A percentile compares a stretch with the other conserved stretches of the same genome.
These are phyloP conservation scores for Mucor lusitanicus DNA, from an alignment of 371 early-diverging fungal species.

Conservation along the genomic window DNA sequence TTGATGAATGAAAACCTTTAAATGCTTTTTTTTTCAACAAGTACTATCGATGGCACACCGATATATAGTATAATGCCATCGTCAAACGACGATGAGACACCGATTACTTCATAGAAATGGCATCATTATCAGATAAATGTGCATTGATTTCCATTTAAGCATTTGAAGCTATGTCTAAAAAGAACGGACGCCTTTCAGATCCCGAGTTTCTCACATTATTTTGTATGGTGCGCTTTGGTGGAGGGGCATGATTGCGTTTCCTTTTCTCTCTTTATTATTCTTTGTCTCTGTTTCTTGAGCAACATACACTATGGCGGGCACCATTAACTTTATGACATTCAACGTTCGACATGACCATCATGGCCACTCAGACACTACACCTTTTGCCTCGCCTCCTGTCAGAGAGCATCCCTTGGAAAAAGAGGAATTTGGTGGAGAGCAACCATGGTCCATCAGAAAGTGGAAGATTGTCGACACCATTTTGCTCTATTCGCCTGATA, in stretches of 20 bases:
- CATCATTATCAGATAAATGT: neutral
- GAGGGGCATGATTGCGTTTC: neutral
- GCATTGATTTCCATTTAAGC: neutral
- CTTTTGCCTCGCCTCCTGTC: slow-evolving; percentile 33
- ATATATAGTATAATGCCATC: neutral
- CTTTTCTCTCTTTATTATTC: neutral
- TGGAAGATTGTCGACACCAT: slow-evolving; percentile 52
- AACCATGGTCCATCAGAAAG: slow-evolving; percentile 51
- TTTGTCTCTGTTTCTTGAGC: neutral
- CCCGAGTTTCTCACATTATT: neutral
- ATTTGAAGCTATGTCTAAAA: neutral
- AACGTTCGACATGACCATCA: slow-evolving; percentile 46
- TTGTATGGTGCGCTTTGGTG: neutral
- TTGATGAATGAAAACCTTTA: neutral
- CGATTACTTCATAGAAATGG: neutral
- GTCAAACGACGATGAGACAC: neutral
- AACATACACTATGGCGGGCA: neutral
- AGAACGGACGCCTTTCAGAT: neutral
- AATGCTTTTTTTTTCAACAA: neutral
- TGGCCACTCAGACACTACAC: slow-evolving; percentile 8
- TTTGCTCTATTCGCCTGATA: slow-evolving; percentile 44
- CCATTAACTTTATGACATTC: slow-evolving; percentile 44
- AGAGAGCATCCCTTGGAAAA: slow-evolving; percentile 16
- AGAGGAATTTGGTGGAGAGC: slow-evolving; percentile 31
- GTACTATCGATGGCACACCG: no score